Conservation (phyloP, 805 yeast species). For the Lachancea kluyveri region DNA sequence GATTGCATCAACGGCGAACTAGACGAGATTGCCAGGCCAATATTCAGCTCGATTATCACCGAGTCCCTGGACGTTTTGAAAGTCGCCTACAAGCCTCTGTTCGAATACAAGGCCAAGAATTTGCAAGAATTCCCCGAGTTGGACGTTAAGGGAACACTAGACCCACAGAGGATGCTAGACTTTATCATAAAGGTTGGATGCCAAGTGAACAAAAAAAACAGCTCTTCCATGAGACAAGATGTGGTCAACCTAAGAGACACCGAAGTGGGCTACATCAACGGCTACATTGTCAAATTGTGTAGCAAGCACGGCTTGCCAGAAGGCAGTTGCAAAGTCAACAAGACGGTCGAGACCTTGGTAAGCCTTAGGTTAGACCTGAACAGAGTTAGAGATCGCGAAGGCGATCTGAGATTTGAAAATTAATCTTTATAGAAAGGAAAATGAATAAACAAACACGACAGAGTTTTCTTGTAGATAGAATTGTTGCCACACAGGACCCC, state of each 20-base stretch:
- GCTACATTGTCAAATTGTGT: constrained; percentile 61
- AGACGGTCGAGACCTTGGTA: constrained; percentile 30
- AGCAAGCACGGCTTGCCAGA: constrained; percentile 32
- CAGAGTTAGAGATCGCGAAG: constrained; percentile 15
- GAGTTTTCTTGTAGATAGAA: constrained; percentile 4
- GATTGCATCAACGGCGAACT: constrained; percentile 78
- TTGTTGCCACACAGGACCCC: too few species aligned
- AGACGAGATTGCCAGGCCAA: constrained; percentile 38
- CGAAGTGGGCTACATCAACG: constrained; percentile 81
- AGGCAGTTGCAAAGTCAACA: constrained; percentile 25
- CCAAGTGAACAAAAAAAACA: constrained; percentile 46
- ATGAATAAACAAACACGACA: constrained; percentile 6
- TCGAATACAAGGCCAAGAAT: constrained; percentile 19
- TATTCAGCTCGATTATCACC: constrained; percentile 30
- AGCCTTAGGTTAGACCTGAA: constrained; percentile 29
- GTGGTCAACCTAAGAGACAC: constrained; percentile 45
- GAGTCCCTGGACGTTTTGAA: constrained; percentile 31
- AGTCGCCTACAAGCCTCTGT: constrained; percentile 23
- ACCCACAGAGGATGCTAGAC: constrained; percentile 31
- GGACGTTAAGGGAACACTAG: constrained; percentile 22
- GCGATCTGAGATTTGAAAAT: constrained; percentile 10
- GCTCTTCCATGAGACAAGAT: constrained; percentile 52
- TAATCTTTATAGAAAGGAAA: constrained; percentile 1
- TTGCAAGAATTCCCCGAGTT: constrained; percentile 26
- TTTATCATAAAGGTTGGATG: constrained; percentile 38